Evolutionary conservation across 2,329 filamentous ascomycete genomes (phyloP).

Genomic region (Diplodia mutila): DNA sequence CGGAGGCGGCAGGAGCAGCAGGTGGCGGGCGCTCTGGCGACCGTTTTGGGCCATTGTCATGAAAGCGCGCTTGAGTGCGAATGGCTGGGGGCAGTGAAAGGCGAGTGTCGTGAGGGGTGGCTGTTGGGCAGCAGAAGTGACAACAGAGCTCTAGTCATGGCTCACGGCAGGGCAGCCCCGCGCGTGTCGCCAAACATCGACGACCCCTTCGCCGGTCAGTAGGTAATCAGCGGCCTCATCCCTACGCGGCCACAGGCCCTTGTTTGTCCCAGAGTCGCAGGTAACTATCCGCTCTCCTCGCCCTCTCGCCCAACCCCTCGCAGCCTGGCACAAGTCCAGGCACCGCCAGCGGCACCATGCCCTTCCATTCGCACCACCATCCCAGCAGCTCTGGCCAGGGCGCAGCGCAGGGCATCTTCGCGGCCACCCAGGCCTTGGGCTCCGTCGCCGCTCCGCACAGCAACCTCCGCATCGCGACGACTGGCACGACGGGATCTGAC

Average conservation of each 20-base stretch:
- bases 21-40: slow-evolving; percentile 29
- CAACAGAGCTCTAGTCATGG: neutral
- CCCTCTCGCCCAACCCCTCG: slow-evolving; percentile 6
- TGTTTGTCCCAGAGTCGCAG: slow-evolving; percentile 26
- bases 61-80: neutral
- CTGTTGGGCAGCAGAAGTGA: neutral
- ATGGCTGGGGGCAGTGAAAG: neutral
- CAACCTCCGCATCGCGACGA: slow-evolving; percentile 45
- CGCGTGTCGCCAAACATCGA: slow-evolving; percentile 11
- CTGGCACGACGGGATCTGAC: slow-evolving; percentile 47
- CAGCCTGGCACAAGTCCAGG: slow-evolving; percentile 25
- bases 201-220: slow-evolving; percentile 15
- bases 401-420: slow-evolving; percentile 50
- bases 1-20: slow-evolving; percentile 52
- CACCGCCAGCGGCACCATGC: slow-evolving; percentile 34
- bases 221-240: slow-evolving; percentile 25
- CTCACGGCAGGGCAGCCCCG: neutral
- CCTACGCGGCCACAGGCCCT: slow-evolving; percentile 18
- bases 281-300: slow-evolving; percentile 10
- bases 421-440: slow-evolving; percentile 51
- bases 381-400: slow-evolving; percentile 34
- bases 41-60: neutral
- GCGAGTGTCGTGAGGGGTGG: slow-evolving; percentile 1
- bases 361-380: slow-evolving; percentile 43
- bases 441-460: slow-evolving; percentile 51